Evolutionary conservation across 2,329 filamentous ascomycete species (phyloP).

Genomic region (Tolypocladium ophioglossoides): DNA sequence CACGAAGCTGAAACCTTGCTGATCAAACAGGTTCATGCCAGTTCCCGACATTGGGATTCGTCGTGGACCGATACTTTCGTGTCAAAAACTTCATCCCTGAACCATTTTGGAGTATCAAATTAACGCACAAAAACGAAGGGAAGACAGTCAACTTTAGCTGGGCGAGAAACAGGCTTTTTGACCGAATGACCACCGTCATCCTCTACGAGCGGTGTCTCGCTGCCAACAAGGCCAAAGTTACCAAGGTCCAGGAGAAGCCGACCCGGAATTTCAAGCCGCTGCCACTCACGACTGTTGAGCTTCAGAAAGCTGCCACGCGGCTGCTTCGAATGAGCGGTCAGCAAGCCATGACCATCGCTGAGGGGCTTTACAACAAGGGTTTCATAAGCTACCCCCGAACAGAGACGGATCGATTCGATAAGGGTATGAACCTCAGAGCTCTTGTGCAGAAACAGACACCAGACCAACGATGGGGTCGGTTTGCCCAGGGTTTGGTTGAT

Average conservation of each 20-base stretch:
- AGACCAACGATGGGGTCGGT: slow-evolving; percentile 67
- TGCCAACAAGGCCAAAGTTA: slow-evolving; percentile 68
- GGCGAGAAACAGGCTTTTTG: slow-evolving; percentile 75
- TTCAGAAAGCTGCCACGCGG: slow-evolving; percentile 89
- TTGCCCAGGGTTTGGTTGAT: slow-evolving; percentile 63
- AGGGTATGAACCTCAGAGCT: slow-evolving; percentile 70
- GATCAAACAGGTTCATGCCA: slow-evolving; percentile 65
- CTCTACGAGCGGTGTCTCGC: slow-evolving; percentile 77
- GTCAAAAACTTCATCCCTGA: slow-evolving; percentile 93
- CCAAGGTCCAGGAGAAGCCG: slow-evolving; percentile 79
- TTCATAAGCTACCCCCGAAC: slow-evolving; percentile 98
- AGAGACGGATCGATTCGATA: slow-evolving; percentile 92
- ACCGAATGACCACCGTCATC: slow-evolving; percentile 69
- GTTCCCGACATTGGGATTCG: slow-evolving; percentile 92
- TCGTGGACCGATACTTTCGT: slow-evolving; percentile 89
- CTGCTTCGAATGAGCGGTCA: slow-evolving; percentile 88
- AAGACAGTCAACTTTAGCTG: slow-evolving; percentile 79
- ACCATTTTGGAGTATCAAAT: slow-evolving; percentile 83
- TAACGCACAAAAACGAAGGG: slow-evolving; percentile 66
- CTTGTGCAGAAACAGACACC: slow-evolving; percentile 77
- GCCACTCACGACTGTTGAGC: slow-evolving; percentile 86
- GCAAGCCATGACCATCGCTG: slow-evolving; percentile 78
- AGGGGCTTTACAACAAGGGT: slow-evolving; percentile 81
- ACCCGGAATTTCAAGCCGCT: slow-evolving; percentile 91
- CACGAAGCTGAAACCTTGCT: background rate